These are phyloP conservation scores for Prunus salicina DNA, from an alignment of 306 rosid genomes.

Conservation along the genomic window DNA sequence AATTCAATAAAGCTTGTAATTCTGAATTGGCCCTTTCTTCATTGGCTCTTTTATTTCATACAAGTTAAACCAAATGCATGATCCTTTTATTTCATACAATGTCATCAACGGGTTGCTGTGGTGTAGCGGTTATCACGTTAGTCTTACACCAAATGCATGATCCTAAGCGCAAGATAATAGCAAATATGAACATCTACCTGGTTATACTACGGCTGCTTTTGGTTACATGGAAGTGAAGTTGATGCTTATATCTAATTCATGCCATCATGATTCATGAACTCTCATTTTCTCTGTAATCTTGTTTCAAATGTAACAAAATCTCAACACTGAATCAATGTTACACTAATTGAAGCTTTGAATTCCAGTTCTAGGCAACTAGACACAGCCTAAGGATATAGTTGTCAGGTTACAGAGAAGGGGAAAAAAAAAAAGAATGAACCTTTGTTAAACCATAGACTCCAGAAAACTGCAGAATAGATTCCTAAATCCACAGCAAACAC, in stretches of 20 bases:
- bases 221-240: constrained; percentile 29
- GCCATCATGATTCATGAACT: constrained; percentile 13
- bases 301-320: not conserved
- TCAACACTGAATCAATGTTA: constrained; percentile 14
- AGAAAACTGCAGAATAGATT: constrained; percentile 17
- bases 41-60: not conserved
- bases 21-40: not conserved
- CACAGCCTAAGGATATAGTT: constrained; percentile 25
- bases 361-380: constrained; percentile 22
- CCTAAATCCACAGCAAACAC: constrained; percentile 14
- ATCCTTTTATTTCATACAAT: not conserved
- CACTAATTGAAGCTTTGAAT: constrained; percentile 19
- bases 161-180: not conserved
- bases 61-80: not conserved
- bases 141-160: constrained; percentile 34
- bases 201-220: constrained; percentile 23
- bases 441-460: constrained; percentile 20
- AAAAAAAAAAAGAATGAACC: not conserved
- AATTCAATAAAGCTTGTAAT: constrained; percentile 9
- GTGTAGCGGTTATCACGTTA: constrained; percentile 96
- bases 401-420: constrained; percentile 13
- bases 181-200: not conserved
- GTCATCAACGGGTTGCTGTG: constrained; percentile 48
- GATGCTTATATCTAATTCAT: constrained; percentile 17
- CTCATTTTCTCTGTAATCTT: constrained; percentile 15